Base-by-base conservation (phyloP, 768 basidiomycete species). In the Dioszegia hungarica region DNA sequence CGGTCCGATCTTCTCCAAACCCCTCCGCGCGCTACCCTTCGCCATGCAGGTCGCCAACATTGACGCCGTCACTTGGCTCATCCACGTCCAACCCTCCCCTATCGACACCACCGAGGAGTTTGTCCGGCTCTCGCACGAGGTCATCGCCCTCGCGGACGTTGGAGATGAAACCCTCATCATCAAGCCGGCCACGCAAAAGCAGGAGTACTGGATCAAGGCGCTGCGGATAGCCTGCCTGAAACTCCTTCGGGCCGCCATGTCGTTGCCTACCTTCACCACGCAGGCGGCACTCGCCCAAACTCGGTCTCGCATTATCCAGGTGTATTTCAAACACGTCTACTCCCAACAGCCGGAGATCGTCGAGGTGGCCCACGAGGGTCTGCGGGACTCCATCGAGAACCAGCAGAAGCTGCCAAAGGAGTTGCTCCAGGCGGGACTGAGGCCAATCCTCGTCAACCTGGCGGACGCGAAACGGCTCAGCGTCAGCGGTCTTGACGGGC, bases 261-360 rank as follows among this genome's bases (percentile, higher is more conserved):
- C 88, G 1, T 82, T 90, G 63, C 89, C 93, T 1, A 93, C 97
- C 69, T 94, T 94, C 75, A 63, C 62, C 25, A 83, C 86, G 61
- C 91, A 37, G 36, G 5, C 34, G 49, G 33, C 27, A 25, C 49
- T 51, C 11, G 11, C 17, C 24, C 70, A 70, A 83, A 81, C 62
- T 24, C 67, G 44, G 33, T 48, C 29, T 51, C 94, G 93, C 66
- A 90, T 97, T 11, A 93, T 92, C 17, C 82, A 88, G 33, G 89
- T 97, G 20, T 98, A 97, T 78, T 99, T 99, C 82, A 98, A 99
- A 78, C 92, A 93, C 11, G 82, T 99, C 29, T 99, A 99, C 77
- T 93, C 93, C 6, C 82, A 86, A 19, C 88, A 87, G 14, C 80
- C 84, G 11, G 91, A 95, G 67, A 88, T 99, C 61, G 97, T 97